These are phyloP conservation scores for Gynostemma pentaphyllum DNA, from an alignment of 306 rosid genomes.

Conservation along the genomic window DNA sequence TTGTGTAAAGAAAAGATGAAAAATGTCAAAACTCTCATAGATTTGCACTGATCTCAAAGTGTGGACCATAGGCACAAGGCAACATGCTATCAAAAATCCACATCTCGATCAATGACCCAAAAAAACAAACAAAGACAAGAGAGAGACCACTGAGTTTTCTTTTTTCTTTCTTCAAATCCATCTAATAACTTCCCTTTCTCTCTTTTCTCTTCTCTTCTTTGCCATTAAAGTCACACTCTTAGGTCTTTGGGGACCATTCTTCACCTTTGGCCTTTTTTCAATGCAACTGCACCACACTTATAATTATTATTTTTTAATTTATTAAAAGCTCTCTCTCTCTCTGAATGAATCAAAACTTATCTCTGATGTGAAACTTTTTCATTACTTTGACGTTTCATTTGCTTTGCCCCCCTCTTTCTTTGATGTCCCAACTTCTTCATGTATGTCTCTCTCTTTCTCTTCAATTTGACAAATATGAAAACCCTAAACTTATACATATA, in stretches of 20 bases:
- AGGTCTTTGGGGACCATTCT: constrained; percentile 14
- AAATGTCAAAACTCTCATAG: not conserved
- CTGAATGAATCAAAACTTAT: too few relatives aligned
- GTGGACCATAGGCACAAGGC: not conserved
- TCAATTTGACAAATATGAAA: too few relatives aligned
- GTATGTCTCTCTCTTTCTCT: not conserved
- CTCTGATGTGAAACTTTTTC: not conserved
- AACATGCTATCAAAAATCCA: constrained; percentile 3
- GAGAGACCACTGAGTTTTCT: constrained; percentile 1
- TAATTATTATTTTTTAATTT: not conserved
- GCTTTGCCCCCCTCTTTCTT: not conserved
- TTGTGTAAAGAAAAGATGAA: too few relatives aligned
- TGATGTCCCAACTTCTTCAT: too few relatives aligned
- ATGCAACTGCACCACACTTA: constrained; percentile 40
- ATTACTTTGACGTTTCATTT: not conserved
- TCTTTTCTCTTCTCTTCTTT: too few relatives aligned
- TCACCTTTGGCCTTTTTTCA: constrained; percentile 6
- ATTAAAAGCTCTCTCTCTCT: too few relatives aligned
- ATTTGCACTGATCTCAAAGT: constrained; percentile 2
- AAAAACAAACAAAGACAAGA: constrained; percentile 7
- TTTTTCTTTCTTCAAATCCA: too few relatives aligned
- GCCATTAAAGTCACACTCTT: constrained; percentile 51
- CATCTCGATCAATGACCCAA: constrained; percentile 4
- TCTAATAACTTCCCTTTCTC: too few relatives aligned
- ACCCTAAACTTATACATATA: too few relatives aligned